These are phyloP conservation scores for Aquilaria sinensis DNA, from an alignment of 345 rosid species.

Conservation along the genomic window DNA sequence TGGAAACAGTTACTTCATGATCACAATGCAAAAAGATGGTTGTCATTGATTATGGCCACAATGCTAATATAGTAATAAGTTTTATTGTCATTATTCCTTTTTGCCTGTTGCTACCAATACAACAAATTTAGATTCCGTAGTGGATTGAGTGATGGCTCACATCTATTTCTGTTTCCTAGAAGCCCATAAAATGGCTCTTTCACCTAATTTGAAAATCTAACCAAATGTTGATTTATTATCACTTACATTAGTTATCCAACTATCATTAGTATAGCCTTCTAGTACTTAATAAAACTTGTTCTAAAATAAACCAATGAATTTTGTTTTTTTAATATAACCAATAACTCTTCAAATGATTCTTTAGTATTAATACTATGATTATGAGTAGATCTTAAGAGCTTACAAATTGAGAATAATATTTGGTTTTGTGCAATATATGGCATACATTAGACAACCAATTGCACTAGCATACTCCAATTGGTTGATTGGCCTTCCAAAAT, in stretches of 20 bases:
- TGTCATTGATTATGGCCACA: background rate
- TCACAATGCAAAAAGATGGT: background rate
- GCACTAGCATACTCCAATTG: background rate
- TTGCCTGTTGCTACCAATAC: background rate
- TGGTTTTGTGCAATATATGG: background rate
- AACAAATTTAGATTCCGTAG: background rate
- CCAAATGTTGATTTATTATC: background rate
- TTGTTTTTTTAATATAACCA: background rate
- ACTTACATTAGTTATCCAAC: background rate
- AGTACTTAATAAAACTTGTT: background rate
- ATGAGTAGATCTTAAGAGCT: background rate
- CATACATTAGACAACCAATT: too few species aligned
- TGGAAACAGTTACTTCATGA: background rate
- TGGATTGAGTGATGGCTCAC: background rate
- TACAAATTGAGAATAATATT: conserved; percentile 20
- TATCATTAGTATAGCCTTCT: background rate
- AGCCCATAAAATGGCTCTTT: background rate
- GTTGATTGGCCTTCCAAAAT: background rate
- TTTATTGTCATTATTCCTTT: background rate
- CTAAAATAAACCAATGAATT: background rate
- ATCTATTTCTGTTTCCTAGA: background rate
- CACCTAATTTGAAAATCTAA: background rate
- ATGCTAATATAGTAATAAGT: background rate
- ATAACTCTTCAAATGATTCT: background rate
- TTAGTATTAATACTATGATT: background rate